Conservation (phyloP, 176 grass and related monocot species). For the Avena insularis region DNA sequence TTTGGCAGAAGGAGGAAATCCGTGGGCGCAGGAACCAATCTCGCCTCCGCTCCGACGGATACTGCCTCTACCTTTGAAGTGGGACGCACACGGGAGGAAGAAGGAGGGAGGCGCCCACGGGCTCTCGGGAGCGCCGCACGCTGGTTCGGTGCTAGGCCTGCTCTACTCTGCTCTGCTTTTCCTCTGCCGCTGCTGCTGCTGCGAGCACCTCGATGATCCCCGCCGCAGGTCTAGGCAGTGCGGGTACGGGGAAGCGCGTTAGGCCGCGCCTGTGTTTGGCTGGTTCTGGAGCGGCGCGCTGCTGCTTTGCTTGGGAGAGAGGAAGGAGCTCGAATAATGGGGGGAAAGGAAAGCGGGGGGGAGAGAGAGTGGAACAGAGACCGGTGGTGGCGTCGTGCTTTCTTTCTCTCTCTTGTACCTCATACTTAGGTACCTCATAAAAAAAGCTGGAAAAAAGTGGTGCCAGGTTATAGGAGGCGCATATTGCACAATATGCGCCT, state of each 20-base stretch:
- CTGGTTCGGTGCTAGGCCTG: background rate
- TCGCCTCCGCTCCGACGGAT: background rate
- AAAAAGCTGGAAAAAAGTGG: too few relatives aligned
- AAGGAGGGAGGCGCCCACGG: background rate
- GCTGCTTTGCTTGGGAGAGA: background rate
- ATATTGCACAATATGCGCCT: too few relatives aligned
- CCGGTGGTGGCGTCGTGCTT: background rate
- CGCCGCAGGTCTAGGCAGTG: background rate
- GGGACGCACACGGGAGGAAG: background rate
- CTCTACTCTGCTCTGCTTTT: background rate
- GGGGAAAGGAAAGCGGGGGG: background rate
- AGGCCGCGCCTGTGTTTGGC: background rate
- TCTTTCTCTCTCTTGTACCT: background rate
- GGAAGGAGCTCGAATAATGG: background rate
- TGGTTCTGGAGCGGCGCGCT: slow-evolving; percentile 26
- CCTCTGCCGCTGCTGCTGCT: background rate
- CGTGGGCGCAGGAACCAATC: background rate
- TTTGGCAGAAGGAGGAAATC: slow-evolving; percentile 29
- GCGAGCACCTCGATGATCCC: background rate
- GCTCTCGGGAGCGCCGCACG: background rate
- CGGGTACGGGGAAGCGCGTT: background rate
- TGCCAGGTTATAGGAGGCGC: too few relatives aligned
- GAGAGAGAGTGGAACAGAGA: background rate
- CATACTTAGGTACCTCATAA: too few relatives aligned
- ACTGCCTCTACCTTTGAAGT: background rate